Base-by-base conservation (phyloP, 2,329 filamentous ascomycete species). In the Sarocladiaceae sp. region DNA sequence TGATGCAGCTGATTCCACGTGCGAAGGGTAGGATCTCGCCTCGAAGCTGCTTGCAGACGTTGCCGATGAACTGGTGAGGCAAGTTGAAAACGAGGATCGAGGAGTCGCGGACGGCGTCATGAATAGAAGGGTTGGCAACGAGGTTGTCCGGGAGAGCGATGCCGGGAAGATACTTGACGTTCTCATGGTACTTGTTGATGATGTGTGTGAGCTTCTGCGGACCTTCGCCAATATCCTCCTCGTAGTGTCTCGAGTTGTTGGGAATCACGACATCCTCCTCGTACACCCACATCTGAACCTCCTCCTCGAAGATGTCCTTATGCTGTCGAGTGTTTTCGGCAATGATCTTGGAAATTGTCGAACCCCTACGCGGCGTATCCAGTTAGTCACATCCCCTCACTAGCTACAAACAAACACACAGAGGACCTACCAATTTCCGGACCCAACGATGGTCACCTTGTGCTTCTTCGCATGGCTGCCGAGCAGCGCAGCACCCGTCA, bases 271-370 rank as follows among this genome's bases (percentile, higher is more conserved):
- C 82, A 19, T 95, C 79, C 66, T 98, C 93, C 67, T 98, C 93
- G 61, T 82, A 96, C 58, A 98, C 94, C 93, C 93, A 98, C 93
- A 98, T 97, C 67, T 95, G 88, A 43, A 98, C 89, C 50, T 88
- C 74, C 62, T 83, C 72, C 59, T 97, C 87, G 61, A 97, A 98
- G 34, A 96, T 61, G 23, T 88, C 77, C 9, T 82, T 75, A 67
- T 95, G 74, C 51, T 76, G 81, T 50, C 77, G 80, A 29, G 88
- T 85, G 69, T 95, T 98, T 66, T 98, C 91, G 55, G 90, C 90
- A 43, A 96, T 79, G 50, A 98, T 94, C 70, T 98, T 98, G 62
- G 90, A 83, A 66, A 98, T 96, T 48, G 93, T 95, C 48, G 89
- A 95, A 56, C 93, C 93, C 90, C 87, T 93, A 7, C 16, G 23